These are phyloP conservation scores for Verticillium albo-atrum DNA, from an alignment of 2,329 filamentous ascomycete species.

Conservation along the genomic window DNA sequence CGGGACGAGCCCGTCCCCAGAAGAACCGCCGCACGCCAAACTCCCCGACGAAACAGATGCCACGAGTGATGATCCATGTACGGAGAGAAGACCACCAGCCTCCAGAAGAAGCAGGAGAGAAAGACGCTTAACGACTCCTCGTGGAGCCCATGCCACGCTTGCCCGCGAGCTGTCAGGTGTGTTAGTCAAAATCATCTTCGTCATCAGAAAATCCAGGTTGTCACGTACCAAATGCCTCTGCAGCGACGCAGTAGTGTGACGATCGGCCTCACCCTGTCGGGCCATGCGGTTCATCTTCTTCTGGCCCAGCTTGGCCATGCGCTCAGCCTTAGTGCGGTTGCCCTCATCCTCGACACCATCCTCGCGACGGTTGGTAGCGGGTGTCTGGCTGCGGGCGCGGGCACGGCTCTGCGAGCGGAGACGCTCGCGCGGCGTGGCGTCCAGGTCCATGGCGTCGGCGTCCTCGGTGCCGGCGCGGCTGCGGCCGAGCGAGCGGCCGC, in stretches of 20 bases:
- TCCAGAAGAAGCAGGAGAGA: neutral
- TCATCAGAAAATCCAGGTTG: neutral
- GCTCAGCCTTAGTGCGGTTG: constrained; percentile 74
- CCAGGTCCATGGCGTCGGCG: constrained; percentile 72
- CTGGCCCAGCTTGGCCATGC: constrained; percentile 83
- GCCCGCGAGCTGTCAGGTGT: constrained; percentile 58
- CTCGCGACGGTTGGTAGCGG: constrained; percentile 61
- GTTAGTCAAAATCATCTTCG: constrained; percentile 22
- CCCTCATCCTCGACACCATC: constrained; percentile 70
- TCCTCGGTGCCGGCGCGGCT: constrained; percentile 60
- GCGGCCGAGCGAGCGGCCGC: constrained; percentile 67
- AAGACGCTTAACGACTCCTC: constrained; percentile 52
- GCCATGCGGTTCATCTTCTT: constrained; percentile 99
- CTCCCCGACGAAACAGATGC: neutral
- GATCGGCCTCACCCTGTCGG: constrained; percentile 92
- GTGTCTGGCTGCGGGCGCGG: constrained; percentile 37
- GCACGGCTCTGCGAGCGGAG: constrained; percentile 69
- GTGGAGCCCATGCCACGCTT: constrained; percentile 95
- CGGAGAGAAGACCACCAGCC: neutral
- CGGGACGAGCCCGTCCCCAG: neutral
- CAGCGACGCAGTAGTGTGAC: constrained; percentile 76
- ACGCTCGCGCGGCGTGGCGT: constrained; percentile 51
- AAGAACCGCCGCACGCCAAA: neutral
- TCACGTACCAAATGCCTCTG: constrained; percentile 84
- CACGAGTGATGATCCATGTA: neutral